phyloP scores from a whole-genome alignment of 805 yeast genomes.

The Candida ponderosae region DNA sequence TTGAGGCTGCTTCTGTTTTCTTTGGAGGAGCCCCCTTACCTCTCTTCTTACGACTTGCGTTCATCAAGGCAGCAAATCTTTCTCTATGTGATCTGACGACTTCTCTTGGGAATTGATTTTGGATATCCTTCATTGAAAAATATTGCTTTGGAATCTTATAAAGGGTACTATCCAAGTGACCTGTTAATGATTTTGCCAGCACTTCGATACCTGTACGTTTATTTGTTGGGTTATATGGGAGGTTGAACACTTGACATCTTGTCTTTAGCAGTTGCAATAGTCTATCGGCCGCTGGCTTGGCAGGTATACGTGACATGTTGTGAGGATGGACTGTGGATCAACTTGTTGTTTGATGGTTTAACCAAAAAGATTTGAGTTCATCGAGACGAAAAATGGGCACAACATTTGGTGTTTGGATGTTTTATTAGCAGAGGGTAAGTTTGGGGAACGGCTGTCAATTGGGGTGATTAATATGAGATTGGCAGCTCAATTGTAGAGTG shows the following conservation, averaged over 20 bases:
- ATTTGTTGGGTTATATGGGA: constrained; percentile 58
- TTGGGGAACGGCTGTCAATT: too few species aligned
- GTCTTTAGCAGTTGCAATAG: not conserved
- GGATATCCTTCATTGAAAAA: not conserved
- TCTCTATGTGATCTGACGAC: not conserved
- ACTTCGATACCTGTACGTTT: constrained; percentile 69
- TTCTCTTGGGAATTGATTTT: not conserved
- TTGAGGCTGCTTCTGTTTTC: constrained; percentile 38
- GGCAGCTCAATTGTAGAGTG: too few species aligned
- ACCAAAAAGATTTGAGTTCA: too few species aligned
- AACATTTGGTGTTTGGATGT: too few species aligned
- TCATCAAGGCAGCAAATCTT: not conserved
- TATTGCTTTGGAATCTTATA: constrained; percentile 24
- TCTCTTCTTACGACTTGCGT: constrained; percentile 57
- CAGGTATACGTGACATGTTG: not conserved
- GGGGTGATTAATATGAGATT: too few species aligned
- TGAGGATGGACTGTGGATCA: too few species aligned
- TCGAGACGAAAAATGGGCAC: too few species aligned
- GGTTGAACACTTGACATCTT: constrained; percentile 50
- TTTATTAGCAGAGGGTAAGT: too few species aligned
- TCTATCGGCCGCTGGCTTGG: not conserved
- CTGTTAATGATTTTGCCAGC: constrained; percentile 59
- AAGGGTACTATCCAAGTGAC: constrained; percentile 61
- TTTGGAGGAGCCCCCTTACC: constrained; percentile 86
- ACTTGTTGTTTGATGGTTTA: too few species aligned